These are phyloP conservation scores for Cardamine chenopodiifolia DNA, from an alignment of 345 rosid species.

Conservation along the genomic window DNA sequence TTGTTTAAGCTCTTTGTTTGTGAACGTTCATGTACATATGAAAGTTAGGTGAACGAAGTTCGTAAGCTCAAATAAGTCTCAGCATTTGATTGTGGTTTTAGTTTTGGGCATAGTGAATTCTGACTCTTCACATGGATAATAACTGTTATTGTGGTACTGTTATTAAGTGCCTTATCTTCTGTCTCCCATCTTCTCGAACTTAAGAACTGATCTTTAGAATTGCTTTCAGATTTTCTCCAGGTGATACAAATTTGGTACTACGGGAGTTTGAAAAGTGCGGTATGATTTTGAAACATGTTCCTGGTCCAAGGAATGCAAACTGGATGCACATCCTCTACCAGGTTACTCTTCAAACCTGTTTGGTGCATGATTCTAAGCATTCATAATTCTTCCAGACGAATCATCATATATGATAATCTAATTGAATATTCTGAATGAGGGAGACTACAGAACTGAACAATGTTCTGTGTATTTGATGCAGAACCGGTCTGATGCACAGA, in stretches of 20 bases:
- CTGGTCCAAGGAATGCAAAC: slow-evolving; percentile 95
- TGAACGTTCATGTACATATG: neutral
- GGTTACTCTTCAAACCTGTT: slow-evolving; percentile 51
- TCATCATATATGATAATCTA: neutral
- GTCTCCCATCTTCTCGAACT: neutral
- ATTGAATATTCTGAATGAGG: neutral
- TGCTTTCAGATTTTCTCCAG: slow-evolving; percentile 69
- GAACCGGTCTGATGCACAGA: slow-evolving; percentile 88
- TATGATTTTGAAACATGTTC: slow-evolving; percentile 84
- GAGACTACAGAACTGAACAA: neutral
- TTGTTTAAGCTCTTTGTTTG: neutral
- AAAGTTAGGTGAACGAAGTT: neutral
- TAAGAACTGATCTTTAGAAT: slow-evolving; percentile 24
- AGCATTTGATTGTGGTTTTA: slow-evolving; percentile 1
- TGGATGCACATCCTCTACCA: slow-evolving; percentile 97
- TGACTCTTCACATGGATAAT: neutral
- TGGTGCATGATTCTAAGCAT: slow-evolving; percentile 6
- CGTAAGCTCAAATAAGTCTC: slow-evolving; percentile 6
- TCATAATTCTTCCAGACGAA: neutral
- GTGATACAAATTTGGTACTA: slow-evolving; percentile 87
- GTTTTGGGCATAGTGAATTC: slow-evolving; percentile 6
- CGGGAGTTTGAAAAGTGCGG: slow-evolving; percentile 94
- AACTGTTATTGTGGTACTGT: neutral
- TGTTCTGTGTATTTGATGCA: slow-evolving; percentile 44
- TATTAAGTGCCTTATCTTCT: slow-evolving; percentile 1